Conservation (phyloP, 352 stramenopile species). For the Phytophthora europaea region DNA sequence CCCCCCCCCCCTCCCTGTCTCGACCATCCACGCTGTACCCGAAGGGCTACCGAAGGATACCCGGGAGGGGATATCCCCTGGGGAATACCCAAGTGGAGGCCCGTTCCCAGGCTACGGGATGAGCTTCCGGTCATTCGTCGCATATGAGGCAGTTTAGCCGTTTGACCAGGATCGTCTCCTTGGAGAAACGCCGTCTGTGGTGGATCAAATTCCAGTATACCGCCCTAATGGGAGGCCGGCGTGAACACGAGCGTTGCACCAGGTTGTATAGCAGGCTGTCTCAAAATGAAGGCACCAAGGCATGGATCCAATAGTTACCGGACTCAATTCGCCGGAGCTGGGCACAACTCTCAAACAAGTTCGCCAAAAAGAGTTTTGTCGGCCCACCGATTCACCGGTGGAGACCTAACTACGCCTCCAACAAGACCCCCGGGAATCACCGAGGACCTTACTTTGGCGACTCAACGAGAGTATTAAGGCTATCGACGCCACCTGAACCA, state of each 20-base stretch:
- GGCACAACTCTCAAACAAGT: background rate
- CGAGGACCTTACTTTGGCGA: conserved; percentile 2
- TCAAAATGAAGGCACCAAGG: too few relatives aligned
- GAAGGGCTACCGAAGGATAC: too few relatives aligned
- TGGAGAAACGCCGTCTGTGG: conserved; percentile 8
- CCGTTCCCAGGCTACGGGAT: conserved; percentile 1
- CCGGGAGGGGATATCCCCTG: too few relatives aligned
- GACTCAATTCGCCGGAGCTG: background rate
- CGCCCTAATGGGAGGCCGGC: background rate
- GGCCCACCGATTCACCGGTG: background rate
- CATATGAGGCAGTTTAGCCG: background rate
- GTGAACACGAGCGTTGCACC: conserved; percentile 3
- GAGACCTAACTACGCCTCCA: conserved; percentile 3
- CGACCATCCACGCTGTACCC: too few relatives aligned
- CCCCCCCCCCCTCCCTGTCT: too few relatives aligned
- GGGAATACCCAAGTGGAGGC: too few relatives aligned
- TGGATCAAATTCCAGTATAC: conserved; percentile 15
- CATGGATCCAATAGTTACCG: too few relatives aligned
- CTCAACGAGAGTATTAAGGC: background rate
- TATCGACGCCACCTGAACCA: background rate
- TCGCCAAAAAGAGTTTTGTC: conserved; percentile 7
- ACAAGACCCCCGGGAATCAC: background rate
- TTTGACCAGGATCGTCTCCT: background rate
- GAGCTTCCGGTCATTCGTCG: conserved; percentile 8
- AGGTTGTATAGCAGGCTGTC: background rate